Conservation (phyloP, 768 basidiomycete genomes). For the Boletus barrowsii region DNA sequence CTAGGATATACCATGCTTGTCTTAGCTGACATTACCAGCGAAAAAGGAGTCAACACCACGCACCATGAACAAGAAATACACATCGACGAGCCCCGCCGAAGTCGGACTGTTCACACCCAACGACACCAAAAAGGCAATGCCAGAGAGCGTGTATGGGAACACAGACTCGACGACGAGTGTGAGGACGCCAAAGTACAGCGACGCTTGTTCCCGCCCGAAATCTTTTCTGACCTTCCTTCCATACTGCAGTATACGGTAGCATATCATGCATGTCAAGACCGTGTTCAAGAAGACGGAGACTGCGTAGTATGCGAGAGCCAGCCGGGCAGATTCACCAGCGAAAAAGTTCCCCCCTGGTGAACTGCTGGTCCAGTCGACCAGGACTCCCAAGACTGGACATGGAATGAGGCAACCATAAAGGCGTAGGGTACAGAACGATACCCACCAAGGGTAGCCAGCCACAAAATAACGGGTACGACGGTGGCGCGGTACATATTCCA, state of each 20-base stretch:
- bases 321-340: constrained; percentile 1
- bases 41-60: background rate
- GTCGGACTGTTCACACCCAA: constrained; percentile 5
- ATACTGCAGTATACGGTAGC: constrained; percentile 17
- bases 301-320: constrained; percentile 19
- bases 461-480: constrained; percentile 17
- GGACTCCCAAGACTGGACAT: constrained; percentile 10
- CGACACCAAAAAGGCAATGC: constrained; percentile 22
- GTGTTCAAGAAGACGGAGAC: constrained; percentile 19
- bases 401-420: background rate
- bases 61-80: constrained; percentile 25
- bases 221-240: background rate
- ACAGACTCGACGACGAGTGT: constrained; percentile 22
- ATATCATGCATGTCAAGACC: constrained; percentile 20
- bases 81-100: constrained; percentile 4
- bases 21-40: no score
- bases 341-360: constrained; percentile 18
- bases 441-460: constrained; percentile 23
- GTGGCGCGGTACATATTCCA: constrained; percentile 24
- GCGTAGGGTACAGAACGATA: background rate
- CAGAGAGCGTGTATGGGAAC: constrained; percentile 22
- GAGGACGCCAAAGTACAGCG: constrained; percentile 12
- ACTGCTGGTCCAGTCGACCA: constrained; percentile 5
- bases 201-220: constrained; percentile 19
- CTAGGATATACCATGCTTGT: constrained; percentile 3